These are phyloP conservation scores for Tephrocybe sp. DNA, from an alignment of 768 basidiomycete genomes.

Conservation along the genomic window DNA sequence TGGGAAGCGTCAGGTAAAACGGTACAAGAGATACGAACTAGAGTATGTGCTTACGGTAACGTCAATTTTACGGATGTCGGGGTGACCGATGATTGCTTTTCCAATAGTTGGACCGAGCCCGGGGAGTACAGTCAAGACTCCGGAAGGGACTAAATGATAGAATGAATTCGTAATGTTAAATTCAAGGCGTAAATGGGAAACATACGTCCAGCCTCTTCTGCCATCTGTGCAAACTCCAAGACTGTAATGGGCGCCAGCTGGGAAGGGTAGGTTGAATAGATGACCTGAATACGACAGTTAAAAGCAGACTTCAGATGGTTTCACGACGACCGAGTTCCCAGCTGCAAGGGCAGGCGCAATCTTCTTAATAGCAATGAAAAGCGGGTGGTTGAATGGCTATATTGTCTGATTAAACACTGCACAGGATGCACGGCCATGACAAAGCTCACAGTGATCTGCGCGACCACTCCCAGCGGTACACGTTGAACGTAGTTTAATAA, in stretches of 20 bases:
- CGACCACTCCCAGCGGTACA: conserved; percentile 84
- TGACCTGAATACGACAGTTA: not conserved
- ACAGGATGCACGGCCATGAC: not conserved
- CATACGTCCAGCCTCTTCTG: conserved; percentile 61
- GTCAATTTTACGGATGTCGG: conserved; percentile 75
- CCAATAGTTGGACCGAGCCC: conserved; percentile 69
- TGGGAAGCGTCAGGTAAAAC: conserved; percentile 22
- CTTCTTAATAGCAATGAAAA: conserved; percentile 89
- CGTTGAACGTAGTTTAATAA: conserved; percentile 78
- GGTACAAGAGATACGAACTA: not conserved
- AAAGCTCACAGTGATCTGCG: conserved; percentile 71
- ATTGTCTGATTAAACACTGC: not conserved
- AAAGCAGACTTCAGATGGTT: conserved; percentile 66
- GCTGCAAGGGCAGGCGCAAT: conserved; percentile 83
- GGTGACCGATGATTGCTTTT: conserved; percentile 60
- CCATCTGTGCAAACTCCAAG: conserved; percentile 70
- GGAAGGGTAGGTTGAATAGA: conserved; percentile 2
- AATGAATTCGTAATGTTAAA: not conserved
- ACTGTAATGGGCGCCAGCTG: conserved; percentile 75
- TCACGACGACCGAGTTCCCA: conserved; percentile 80
- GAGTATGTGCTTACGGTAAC: conserved; percentile 55
- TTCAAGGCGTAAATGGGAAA: not conserved
- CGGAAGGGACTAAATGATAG: conserved; percentile 60
- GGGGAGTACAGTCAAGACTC: conserved; percentile 71
- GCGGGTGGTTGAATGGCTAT: conserved; percentile 86